Percentiles rank a stretch among this genome's conserved stretches.
phyloP scores from a whole-genome alignment of 768 basidiomycete species.

The Russula virescens region DNA sequence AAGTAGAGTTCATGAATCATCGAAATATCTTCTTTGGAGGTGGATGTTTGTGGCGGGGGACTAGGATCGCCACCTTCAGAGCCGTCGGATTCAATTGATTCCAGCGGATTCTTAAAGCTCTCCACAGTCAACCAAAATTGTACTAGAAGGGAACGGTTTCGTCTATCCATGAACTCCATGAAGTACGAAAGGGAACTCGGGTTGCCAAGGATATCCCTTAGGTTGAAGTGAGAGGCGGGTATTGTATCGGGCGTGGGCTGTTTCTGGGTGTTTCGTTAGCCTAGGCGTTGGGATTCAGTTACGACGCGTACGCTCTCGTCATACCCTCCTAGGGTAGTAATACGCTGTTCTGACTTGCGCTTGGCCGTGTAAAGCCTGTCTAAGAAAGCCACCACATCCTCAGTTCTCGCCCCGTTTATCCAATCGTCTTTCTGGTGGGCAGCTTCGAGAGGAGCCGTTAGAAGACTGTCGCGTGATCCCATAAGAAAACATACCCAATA shows the following conservation, averaged over 20 bases:
- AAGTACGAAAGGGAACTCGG: conserved; percentile 91
- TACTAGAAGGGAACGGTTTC: conserved; percentile 74
- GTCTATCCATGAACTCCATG: conserved; percentile 98
- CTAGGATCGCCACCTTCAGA: conserved; percentile 59
- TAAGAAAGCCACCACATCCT: conserved; percentile 80
- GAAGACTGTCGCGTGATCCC: background rate
- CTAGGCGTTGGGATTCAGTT: background rate
- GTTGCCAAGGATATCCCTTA: conserved; percentile 79
- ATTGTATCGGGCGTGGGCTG: conserved; percentile 35
- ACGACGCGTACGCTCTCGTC: conserved; percentile 49
- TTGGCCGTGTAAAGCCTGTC: conserved; percentile 88
- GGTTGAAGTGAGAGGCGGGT: conserved; percentile 46
- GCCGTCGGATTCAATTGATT: conserved; percentile 58
- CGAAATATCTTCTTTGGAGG: conserved; percentile 78
- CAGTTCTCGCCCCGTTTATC: conserved; percentile 81
- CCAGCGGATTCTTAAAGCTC: conserved; percentile 95
- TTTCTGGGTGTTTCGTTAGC: conserved; percentile 29
- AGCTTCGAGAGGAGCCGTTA: conserved; percentile 36
- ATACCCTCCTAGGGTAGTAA: conserved; percentile 69
- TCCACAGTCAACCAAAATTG: conserved; percentile 99
- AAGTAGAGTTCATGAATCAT: conserved; percentile 91
- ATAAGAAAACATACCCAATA: conserved; percentile 48
- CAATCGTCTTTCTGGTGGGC: conserved; percentile 85
- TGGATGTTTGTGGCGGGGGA: conserved; percentile 45
- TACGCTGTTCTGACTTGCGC: conserved; percentile 79